Evolutionary conservation across 148 eudicot species (phyloP).

Genomic region (Rhododendron kiyosumense): DNA sequence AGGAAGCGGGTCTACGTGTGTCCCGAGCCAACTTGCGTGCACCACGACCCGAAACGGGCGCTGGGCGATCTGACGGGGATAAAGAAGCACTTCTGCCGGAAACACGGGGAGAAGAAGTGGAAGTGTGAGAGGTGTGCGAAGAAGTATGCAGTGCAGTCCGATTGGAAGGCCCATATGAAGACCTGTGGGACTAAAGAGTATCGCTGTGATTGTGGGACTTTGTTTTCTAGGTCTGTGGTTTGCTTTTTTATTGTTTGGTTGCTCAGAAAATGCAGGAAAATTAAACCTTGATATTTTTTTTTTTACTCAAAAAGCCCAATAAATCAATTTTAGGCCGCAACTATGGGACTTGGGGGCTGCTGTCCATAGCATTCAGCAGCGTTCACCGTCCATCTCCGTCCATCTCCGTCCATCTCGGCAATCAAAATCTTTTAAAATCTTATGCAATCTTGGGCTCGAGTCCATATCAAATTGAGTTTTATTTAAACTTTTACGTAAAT

Average conservation of each 20-base stretch:
- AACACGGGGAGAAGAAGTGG: conserved; percentile 85
- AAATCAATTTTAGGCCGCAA: too few species aligned
- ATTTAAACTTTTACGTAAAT: too few species aligned
- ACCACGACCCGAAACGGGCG: conserved; percentile 64
- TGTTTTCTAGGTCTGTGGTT: conserved; percentile 51
- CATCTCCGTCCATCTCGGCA: too few species aligned
- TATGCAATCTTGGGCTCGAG: too few species aligned
- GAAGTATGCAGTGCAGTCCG: conserved; percentile 70
- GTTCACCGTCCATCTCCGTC: too few species aligned
- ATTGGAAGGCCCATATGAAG: conserved; percentile 81
- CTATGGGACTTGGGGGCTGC: too few species aligned
- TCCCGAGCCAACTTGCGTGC: conserved; percentile 57
- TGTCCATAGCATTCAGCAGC: too few species aligned
- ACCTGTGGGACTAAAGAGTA: conserved; percentile 71
- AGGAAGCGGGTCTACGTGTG: conserved; percentile 60
- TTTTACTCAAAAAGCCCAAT: too few species aligned
- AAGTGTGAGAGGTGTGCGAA: conserved; percentile 68
- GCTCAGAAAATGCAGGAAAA: neutral
- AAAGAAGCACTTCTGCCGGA: conserved; percentile 68
- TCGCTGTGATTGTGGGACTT: conserved; percentile 70
- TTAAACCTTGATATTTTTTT: too few species aligned
- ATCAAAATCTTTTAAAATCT: too few species aligned
- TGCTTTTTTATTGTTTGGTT: neutral
- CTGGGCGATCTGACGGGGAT: conserved; percentile 76
- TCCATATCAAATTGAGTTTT: too few species aligned